A percentile compares a stretch with the other conserved stretches of the same genome.
phyloP scores from a whole-genome alignment of 495 filamentous ascomycete species.

The Lasiosphaeria hispida region DNA sequence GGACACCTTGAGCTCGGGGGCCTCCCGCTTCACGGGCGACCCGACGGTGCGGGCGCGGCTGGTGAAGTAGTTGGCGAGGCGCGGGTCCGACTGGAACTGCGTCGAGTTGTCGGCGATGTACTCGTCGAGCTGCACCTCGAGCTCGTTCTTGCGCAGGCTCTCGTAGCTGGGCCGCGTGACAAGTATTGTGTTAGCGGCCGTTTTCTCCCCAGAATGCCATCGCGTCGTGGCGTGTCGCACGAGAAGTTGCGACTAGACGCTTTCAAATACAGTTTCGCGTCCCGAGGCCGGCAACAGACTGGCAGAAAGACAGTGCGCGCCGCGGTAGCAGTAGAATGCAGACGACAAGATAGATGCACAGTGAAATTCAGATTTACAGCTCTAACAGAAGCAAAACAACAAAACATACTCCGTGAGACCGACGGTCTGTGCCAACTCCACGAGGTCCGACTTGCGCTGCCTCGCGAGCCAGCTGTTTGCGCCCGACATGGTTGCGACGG shows the following conservation, averaged over 20 bases:
- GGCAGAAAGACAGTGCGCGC: too few species aligned
- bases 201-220: background rate
- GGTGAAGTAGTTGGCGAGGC: slow-evolving; percentile 73
- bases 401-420: slow-evolving; percentile 68
- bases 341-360: background rate
- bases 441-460: slow-evolving; percentile 80
- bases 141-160: slow-evolving; percentile 73
- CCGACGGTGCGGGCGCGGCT: slow-evolving; percentile 52
- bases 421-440: slow-evolving; percentile 69
- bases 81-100: slow-evolving; percentile 58
- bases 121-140: slow-evolving; percentile 72
- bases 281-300: background rate
- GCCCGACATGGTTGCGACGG: slow-evolving; percentile 36
- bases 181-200: background rate
- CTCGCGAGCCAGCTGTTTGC: slow-evolving; percentile 70
- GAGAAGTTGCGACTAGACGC: too few species aligned
- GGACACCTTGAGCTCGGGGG: slow-evolving; percentile 40
- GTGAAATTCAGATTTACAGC: background rate
- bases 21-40: slow-evolving; percentile 77
- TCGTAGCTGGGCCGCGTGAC: slow-evolving; percentile 54
- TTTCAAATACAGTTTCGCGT: background rate
- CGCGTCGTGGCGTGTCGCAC: background rate
- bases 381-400: slow-evolving; percentile 15
- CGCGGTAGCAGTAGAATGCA: background rate
- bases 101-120: slow-evolving; percentile 66